Conservation (phyloP, 208 protist genomes). For the Acanthamoeba sp. region DNA sequence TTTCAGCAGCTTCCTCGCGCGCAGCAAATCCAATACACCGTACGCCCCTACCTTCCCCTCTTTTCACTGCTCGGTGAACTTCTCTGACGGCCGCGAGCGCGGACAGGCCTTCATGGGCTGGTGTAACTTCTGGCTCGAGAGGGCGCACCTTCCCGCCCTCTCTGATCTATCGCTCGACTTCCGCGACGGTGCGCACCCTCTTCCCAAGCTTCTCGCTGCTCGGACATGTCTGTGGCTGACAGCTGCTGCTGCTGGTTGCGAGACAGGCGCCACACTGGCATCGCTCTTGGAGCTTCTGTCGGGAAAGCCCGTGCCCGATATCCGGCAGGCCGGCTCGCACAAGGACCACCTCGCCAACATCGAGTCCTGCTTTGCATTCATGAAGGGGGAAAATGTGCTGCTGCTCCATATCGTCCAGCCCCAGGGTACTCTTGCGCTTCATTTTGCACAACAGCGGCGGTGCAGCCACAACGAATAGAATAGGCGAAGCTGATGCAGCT, state of each 20-base stretch:
- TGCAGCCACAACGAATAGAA: too few species aligned
- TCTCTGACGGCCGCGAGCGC: neutral
- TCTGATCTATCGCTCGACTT: neutral
- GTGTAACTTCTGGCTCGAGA: slow-evolving; percentile 34
- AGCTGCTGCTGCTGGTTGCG: neutral
- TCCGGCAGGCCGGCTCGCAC: neutral
- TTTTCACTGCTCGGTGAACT: neutral
- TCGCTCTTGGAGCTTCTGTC: neutral
- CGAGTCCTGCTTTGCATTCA: neutral
- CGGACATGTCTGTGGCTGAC: too few species aligned
- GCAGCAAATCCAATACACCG: neutral
- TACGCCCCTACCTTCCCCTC: neutral
- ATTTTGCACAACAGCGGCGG: neutral
- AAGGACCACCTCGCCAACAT: neutral
- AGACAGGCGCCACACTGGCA: neutral
- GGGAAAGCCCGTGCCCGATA: neutral
- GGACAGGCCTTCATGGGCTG: slow-evolving; percentile 1
- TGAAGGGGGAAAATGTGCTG: neutral
- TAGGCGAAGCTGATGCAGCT: too few species aligned
- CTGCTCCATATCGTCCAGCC: neutral
- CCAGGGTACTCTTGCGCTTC: neutral
- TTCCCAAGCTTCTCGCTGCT: neutral
- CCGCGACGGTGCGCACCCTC: neutral
- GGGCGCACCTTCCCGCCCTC: neutral
- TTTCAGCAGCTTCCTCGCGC: neutral